Evolutionary conservation across 2,329 filamentous ascomycete species (phyloP).

Genomic region (Keithomyces neogunnii): DNA sequence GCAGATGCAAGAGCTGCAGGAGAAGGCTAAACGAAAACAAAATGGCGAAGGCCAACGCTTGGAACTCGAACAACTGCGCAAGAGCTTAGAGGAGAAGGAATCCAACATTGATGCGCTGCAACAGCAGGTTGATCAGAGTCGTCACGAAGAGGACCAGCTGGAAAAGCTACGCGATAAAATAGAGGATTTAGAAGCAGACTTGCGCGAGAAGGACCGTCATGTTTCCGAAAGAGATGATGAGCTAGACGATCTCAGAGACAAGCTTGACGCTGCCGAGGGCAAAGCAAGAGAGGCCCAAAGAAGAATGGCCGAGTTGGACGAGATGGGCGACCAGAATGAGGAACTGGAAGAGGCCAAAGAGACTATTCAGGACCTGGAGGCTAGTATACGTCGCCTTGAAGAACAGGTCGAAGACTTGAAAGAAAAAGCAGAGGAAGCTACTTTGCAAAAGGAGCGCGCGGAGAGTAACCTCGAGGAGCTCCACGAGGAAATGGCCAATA

Average conservation of each 20-base stretch:
- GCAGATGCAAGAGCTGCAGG: slow-evolving; percentile 74
- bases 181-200: slow-evolving; percentile 64
- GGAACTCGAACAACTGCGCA: slow-evolving; percentile 50
- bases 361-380: slow-evolving; percentile 51
- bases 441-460: slow-evolving; percentile 46
- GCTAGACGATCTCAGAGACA: slow-evolving; percentile 56
- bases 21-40: slow-evolving; percentile 69
- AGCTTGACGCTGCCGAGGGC: slow-evolving; percentile 44
- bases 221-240: slow-evolving; percentile 71
- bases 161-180: slow-evolving; percentile 66
- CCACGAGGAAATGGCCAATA: slow-evolving; percentile 71
- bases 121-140: slow-evolving; percentile 47
- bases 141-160: slow-evolving; percentile 48
- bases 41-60: slow-evolving; percentile 60
- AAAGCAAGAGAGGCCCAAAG: slow-evolving; percentile 48
- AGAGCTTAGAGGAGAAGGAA: slow-evolving; percentile 48
- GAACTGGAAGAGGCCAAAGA: slow-evolving; percentile 48
- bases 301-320: slow-evolving; percentile 45
- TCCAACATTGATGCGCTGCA: slow-evolving; percentile 53
- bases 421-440: slow-evolving; percentile 44
- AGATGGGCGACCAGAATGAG: slow-evolving; percentile 41
- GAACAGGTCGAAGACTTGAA: slow-evolving; percentile 46
- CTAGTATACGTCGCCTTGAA: slow-evolving; percentile 43
- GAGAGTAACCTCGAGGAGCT: slow-evolving; percentile 55
- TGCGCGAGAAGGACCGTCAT: slow-evolving; percentile 66